These are phyloP conservation scores for Plasmodium adleri DNA, from an alignment of 169 alveolate species.

Conservation along the genomic window DNA sequence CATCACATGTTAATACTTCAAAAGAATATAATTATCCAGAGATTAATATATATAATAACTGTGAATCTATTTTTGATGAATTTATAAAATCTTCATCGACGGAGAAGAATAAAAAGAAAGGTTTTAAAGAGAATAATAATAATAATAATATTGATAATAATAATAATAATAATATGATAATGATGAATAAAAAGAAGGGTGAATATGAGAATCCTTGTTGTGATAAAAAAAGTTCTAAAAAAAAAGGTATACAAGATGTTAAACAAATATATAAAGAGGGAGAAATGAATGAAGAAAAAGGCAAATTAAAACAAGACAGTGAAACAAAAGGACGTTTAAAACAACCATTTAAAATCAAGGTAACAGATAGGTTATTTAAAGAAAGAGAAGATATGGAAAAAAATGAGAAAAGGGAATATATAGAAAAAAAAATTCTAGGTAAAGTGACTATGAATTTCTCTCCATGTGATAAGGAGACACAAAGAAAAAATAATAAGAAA, in stretches of 20 bases:
- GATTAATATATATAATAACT: conserved; percentile 31
- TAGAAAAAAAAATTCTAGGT: conserved; percentile 1
- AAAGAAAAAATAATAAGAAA: neutral
- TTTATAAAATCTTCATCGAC: too few species aligned
- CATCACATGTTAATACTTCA: too few species aligned
- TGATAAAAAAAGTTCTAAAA: too few species aligned
- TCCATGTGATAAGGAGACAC: neutral
- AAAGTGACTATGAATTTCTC: neutral
- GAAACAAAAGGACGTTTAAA: conserved; percentile 1
- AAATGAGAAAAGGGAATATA: conserved; percentile 7
- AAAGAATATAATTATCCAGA: neutral
- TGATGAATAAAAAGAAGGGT: too few species aligned
- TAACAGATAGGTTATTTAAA: conserved; percentile 27
- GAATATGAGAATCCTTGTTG: too few species aligned
- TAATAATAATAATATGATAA: too few species aligned
- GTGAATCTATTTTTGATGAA: conserved; percentile 58
- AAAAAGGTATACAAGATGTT: neutral
- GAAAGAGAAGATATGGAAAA: conserved; percentile 20
- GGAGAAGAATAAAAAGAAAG: too few species aligned
- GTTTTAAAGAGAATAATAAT: too few species aligned
- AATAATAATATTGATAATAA: too few species aligned
- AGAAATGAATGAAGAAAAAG: neutral
- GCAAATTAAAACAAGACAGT: neutral
- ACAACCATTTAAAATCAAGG: conserved; percentile 24
- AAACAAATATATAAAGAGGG: neutral